Base-by-base conservation (phyloP, 106 monocot species). In the Dendrobium nobile region DNA sequence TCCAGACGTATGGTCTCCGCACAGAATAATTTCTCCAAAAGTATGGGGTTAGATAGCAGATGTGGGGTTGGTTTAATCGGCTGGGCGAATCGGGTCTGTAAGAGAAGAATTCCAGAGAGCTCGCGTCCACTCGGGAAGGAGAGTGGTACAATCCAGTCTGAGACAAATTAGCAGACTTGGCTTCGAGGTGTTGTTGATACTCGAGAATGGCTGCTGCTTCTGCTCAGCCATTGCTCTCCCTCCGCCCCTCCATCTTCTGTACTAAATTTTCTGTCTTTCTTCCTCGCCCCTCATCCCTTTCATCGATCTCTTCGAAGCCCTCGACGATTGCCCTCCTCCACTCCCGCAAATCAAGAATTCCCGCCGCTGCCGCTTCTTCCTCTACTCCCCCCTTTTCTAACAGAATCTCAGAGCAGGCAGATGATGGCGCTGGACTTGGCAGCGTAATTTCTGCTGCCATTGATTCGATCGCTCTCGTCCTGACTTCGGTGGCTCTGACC, bases 401-500 rank as follows among this genome's bases (percentile, higher is more conserved):
- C 9, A 64, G 7, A 64, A 24, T 26, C 64, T 64, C 31, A 33
- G 37, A 4, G 9, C 11, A 6, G 72, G 31, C 5, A 37, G 72
- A 72, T 16, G 37, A 37, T 28, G 37, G 37, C 20, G 74, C 43
- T 43, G 28, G 9, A 0, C 20, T 24, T 18, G 5, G 41, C 8
- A 70, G 54, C 24, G 4, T 77, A 5, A 16, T 77, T 1, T 67
- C 64, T 0, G 67, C 77, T 4, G 20, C 72, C 41, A 37, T 70
- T 24, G 81, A 85, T 27, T 84, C 87, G 28, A 59, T 88, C 79
- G 47, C 84, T 42, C 67, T 88, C 7, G 40, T 91, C 42, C 19
- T 87, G n/a, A 92, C 92, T 5, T 97, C 92, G 40, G 44, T 91
- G 20, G 86, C 94, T 47, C 80, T 96, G 11, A 93, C 93, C 61